These are phyloP conservation scores for Diaporthe sp. DNA, from an alignment of 2,329 filamentous ascomycete genomes.

Conservation along the genomic window DNA sequence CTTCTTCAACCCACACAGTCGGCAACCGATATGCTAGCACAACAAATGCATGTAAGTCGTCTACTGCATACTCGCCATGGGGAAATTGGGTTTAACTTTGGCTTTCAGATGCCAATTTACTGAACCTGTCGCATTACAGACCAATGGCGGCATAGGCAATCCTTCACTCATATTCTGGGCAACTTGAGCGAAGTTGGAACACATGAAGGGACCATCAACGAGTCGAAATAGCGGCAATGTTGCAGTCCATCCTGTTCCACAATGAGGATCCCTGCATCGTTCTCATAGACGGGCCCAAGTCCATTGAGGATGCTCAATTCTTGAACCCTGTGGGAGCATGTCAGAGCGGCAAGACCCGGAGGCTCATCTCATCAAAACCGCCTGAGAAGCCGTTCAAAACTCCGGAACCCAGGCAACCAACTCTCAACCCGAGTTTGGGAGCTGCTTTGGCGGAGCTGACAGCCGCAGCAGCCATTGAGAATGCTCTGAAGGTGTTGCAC, in stretches of 20 bases:
- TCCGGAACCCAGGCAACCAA: slow-evolving; percentile 58
- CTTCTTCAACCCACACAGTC: background rate
- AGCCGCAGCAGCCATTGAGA: slow-evolving; percentile 57
- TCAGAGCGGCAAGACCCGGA: slow-evolving; percentile 39
- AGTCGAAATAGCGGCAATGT: slow-evolving; percentile 15
- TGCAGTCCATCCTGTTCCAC: slow-evolving; percentile 62
- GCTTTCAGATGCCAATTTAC: background rate
- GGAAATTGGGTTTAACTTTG: background rate
- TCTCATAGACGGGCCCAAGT: slow-evolving; percentile 76
- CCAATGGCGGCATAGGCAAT: background rate
- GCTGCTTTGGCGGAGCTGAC: slow-evolving; percentile 66
- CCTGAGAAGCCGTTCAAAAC: slow-evolving; percentile 58
- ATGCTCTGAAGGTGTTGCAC: slow-evolving; percentile 53
- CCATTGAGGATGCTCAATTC: slow-evolving; percentile 74
- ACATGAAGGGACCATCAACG: slow-evolving; percentile 12
- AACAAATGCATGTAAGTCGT: slow-evolving; percentile 18
- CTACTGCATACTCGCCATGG: background rate
- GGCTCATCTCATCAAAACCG: slow-evolving; percentile 58
- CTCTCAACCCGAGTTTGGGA: slow-evolving; percentile 48
- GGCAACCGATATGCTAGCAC: background rate
- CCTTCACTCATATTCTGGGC: too few species aligned
- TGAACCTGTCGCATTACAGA: background rate
- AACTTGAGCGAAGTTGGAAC: background rate
- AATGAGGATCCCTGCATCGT: slow-evolving; percentile 60
- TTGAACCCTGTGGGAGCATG: slow-evolving; percentile 44